These are phyloP conservation scores for Monilinia fructicola DNA, from an alignment of 2,329 filamentous ascomycete genomes.

Conservation along the genomic window DNA sequence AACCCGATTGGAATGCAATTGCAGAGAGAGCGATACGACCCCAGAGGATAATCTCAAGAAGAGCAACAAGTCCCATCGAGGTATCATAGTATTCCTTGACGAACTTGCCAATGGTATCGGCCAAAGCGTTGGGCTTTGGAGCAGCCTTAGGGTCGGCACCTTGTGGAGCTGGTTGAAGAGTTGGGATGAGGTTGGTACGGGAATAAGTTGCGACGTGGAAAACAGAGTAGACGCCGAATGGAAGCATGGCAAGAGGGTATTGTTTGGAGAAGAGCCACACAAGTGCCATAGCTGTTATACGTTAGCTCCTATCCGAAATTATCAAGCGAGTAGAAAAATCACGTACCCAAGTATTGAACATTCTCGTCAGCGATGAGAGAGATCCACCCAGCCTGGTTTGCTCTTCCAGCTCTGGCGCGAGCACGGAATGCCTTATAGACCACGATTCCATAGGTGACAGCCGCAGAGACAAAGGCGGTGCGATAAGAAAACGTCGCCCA, in stretches of 20 bases:
- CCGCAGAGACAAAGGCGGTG: conserved; percentile 83
- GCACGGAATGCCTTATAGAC: conserved; percentile 97
- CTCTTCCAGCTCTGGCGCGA: conserved; percentile 71
- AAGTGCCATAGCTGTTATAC: conserved; percentile 75
- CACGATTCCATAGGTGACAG: conserved; percentile 93
- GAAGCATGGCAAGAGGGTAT: conserved; percentile 84
- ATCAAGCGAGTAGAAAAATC: conserved; percentile 13
- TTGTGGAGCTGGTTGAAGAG: conserved; percentile 67
- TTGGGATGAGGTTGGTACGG: conserved; percentile 88
- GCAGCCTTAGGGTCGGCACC: conserved; percentile 58
- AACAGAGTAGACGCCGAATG: conserved; percentile 94
- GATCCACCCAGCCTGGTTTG: conserved; percentile 56
- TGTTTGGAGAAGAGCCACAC: conserved; percentile 93
- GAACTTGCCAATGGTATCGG: conserved; percentile 84
- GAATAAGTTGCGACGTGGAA: conserved; percentile 98
- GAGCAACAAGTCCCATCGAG: conserved; percentile 90
- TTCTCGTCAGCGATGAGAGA: conserved; percentile 85
- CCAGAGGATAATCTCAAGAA: conserved; percentile 86
- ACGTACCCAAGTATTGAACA: conserved; percentile 91
- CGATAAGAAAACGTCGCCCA: conserved; percentile 85
- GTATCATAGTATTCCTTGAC: conserved; percentile 98
- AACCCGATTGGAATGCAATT: conserved; percentile 83
- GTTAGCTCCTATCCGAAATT: conserved; percentile 27
- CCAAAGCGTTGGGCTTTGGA: conserved; percentile 54
- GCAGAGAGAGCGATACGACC: conserved; percentile 77